Conservation (phyloP, 2,329 filamentous ascomycete species). For the Venturia oleaginea region DNA sequence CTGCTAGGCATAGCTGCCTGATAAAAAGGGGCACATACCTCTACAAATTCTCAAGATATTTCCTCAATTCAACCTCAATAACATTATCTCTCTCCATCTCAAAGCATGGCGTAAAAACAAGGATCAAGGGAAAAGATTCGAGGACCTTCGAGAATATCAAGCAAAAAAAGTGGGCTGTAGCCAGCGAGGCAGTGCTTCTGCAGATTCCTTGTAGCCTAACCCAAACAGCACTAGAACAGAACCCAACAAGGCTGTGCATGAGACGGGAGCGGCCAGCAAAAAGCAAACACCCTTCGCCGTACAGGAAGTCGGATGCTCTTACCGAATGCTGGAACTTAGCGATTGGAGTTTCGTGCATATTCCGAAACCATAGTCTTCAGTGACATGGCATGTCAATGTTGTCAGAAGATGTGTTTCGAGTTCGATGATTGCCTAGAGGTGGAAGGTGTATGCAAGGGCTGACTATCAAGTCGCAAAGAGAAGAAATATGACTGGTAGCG, state of each 20-base stretch:
- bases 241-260: not conserved
- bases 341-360: not conserved
- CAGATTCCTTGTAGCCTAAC: not conserved
- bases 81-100: not conserved
- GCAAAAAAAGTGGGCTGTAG: not conserved
- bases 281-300: not conserved
- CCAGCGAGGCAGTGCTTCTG: conserved; percentile 1
- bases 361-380: not conserved
- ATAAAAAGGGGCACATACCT: not conserved
- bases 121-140: not conserved
- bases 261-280: not conserved
- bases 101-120: not conserved
- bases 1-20: not conserved
- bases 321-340: not conserved
- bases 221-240: not conserved
- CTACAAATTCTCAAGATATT: not conserved
- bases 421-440: not conserved
- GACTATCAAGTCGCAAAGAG: no score
- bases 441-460: not conserved
- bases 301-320: not conserved
- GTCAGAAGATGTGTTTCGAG: not conserved
- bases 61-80: no score
- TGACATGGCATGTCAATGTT: conserved; percentile 1
- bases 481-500: no score
- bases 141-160: not conserved